phyloP scores from a whole-genome alignment of 2,329 filamentous ascomycete species.

The Aurifilum marmelostoma region DNA sequence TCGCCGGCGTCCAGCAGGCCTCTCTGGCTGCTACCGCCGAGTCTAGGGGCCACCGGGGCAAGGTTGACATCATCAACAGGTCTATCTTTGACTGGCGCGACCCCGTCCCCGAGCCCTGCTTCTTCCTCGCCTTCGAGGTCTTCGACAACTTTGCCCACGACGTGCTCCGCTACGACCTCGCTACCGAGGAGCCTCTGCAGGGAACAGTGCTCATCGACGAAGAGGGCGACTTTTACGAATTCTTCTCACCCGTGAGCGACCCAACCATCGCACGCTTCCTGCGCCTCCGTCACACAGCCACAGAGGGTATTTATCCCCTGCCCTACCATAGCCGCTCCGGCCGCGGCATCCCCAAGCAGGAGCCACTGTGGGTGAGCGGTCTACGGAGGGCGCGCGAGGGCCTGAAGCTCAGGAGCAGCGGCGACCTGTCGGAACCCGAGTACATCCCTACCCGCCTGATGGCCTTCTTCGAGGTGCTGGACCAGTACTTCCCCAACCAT shows the following conservation, averaged over 20 bases:
- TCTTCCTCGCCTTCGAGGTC: slow-evolving; percentile 96
- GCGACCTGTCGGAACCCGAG: slow-evolving; percentile 80
- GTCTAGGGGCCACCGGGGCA: slow-evolving; percentile 75
- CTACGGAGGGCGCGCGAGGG: slow-evolving; percentile 14
- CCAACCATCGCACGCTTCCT: slow-evolving; percentile 82
- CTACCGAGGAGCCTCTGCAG: slow-evolving; percentile 82
- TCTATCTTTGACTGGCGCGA: slow-evolving; percentile 94
- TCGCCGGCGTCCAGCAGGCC: slow-evolving; percentile 76
- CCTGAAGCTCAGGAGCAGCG: slow-evolving; percentile 50
- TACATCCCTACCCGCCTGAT: slow-evolving; percentile 94
- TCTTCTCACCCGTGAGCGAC: slow-evolving; percentile 76
- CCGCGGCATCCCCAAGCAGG: slow-evolving; percentile 23
- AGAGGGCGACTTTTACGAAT: slow-evolving; percentile 91
- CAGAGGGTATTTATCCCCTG: slow-evolving; percentile 64
- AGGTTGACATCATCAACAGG: slow-evolving; percentile 92
- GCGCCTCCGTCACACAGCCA: slow-evolving; percentile 79
- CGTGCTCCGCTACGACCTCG: slow-evolving; percentile 83
- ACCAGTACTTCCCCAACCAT: slow-evolving; percentile 86
- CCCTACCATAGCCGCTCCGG: slow-evolving; percentile 52
- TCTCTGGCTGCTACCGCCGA: slow-evolving; percentile 70
- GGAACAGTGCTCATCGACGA: slow-evolving; percentile 84
- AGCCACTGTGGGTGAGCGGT: slow-evolving; percentile 18
- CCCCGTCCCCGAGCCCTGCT: slow-evolving; percentile 89
- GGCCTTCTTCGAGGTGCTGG: slow-evolving; percentile 94
- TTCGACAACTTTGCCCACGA: slow-evolving; percentile 99